phyloP scores from a whole-genome alignment of 805 yeast species.

The Cyberlindnera japonica region DNA sequence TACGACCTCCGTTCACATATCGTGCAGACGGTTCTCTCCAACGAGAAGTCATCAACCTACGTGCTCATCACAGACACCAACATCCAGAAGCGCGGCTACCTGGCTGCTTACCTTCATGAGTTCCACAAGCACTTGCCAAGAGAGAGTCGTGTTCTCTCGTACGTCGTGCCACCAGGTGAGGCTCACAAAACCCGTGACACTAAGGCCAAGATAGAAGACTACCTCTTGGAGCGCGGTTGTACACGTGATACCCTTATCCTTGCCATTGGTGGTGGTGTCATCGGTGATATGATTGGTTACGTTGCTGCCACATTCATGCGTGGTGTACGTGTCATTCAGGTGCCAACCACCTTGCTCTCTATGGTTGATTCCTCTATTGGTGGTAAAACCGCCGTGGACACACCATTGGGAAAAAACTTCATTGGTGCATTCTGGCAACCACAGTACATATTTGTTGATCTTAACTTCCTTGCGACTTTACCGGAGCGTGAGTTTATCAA shows the following conservation, averaged over 20 bases:
- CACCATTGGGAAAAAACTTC: conserved; percentile 92
- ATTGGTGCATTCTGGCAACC: conserved; percentile 99
- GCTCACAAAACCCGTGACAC: conserved; percentile 82
- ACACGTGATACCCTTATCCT: conserved; percentile 93
- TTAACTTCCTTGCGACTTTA: conserved; percentile 78
- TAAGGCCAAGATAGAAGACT: conserved; percentile 92
- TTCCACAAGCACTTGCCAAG: conserved; percentile 45
- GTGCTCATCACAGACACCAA: conserved; percentile 87
- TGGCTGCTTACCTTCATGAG: conserved; percentile 41
- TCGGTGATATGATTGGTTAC: conserved; percentile 98
- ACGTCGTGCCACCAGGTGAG: conserved; percentile 88
- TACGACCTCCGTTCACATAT: conserved; percentile 74
- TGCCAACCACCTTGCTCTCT: conserved; percentile 89
- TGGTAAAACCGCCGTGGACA: conserved; percentile 97
- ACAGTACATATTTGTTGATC: conserved; percentile 78
- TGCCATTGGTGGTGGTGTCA: conserved; percentile 97
- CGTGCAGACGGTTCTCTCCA: conserved; percentile 57
- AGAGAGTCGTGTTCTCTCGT: conserved; percentile 63
- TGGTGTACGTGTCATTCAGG: conserved; percentile 89
- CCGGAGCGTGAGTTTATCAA: conserved; percentile 94
- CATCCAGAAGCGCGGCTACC: conserved; percentile 62
- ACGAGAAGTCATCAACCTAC: conserved; percentile 81
- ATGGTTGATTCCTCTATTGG: conserved; percentile 99
- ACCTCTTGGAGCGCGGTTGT: conserved; percentile 74
- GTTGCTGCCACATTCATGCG: conserved; percentile 99